phyloP scores from a whole-genome alignment of 2,329 filamentous ascomycete genomes.

The Colletotrichum sp. region DNA sequence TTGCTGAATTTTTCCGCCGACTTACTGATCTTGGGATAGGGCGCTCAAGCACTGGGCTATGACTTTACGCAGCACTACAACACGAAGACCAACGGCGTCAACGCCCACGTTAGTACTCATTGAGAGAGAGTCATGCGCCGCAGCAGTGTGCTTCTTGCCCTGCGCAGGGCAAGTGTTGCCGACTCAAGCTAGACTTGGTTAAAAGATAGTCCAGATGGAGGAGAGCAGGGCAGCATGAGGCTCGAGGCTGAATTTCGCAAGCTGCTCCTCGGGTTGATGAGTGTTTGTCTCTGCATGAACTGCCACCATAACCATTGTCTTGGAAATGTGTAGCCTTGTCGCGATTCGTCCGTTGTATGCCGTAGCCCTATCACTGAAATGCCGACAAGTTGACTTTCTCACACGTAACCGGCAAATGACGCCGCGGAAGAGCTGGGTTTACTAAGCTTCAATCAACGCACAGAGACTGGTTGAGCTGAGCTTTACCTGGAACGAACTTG shows the following conservation, averaged over 20 bases:
- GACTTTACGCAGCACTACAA: constrained; percentile 51
- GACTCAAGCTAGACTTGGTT: neutral
- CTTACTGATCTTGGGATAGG: neutral
- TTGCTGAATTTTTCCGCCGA: neutral
- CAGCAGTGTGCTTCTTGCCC: neutral
- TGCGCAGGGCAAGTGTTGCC: neutral
- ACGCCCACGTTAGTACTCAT: neutral
- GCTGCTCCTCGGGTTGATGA: neutral
- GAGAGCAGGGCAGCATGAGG: neutral
- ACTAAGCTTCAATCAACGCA: neutral
- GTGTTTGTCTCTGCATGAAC: neutral
- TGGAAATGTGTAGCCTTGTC: neutral
- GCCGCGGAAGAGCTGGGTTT: neutral
- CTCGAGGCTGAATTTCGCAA: neutral
- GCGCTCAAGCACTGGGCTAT: constrained; percentile 31
- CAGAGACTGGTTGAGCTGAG: neutral
- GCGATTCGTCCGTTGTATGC: neutral
- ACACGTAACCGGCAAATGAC: neutral
- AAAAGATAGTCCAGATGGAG: neutral
- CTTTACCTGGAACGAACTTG: neutral
- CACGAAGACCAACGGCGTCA: neutral
- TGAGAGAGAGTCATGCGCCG: neutral
- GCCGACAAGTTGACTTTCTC: neutral
- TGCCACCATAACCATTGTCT: neutral
- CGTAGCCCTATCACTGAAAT: neutral